A percentile compares a stretch with the other conserved stretches of the same genome.
Conservation (phyloP, 345 rosid species). For the Brassica incana region DNA sequence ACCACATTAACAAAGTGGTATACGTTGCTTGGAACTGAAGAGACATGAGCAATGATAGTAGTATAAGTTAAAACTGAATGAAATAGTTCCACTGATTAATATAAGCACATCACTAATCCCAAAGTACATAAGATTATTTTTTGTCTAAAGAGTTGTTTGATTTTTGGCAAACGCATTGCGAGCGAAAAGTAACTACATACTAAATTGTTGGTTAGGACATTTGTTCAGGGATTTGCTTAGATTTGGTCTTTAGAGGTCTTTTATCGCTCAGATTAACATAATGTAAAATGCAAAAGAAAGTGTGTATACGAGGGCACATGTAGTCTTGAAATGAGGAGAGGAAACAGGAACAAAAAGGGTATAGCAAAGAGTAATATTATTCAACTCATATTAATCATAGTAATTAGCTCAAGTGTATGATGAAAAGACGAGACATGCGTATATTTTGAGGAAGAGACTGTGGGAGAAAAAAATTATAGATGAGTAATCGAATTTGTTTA, state of each 20-base stretch:
- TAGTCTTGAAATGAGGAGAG: constrained; percentile 36
- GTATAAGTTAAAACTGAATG: background rate
- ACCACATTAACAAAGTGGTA: constrained; percentile 26
- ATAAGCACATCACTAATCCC: constrained; percentile 41
- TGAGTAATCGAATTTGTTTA: background rate
- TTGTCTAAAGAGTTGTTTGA: constrained; percentile 36
- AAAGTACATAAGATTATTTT: constrained; percentile 23
- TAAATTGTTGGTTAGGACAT: constrained; percentile 34
- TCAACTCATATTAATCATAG: background rate
- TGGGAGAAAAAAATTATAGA: no score
- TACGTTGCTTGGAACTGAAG: constrained; percentile 28
- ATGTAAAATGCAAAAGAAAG: constrained; percentile 33
- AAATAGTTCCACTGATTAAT: constrained; percentile 3
- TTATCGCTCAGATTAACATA: constrained; percentile 29
- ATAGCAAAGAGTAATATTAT: constrained; percentile 5
- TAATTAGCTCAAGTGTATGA: constrained; percentile 17
- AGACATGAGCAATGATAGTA: constrained; percentile 20
- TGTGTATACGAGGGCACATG: constrained; percentile 35
- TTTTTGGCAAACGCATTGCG: constrained; percentile 26
- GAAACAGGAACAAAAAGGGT: constrained; percentile 31
- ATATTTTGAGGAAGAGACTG: background rate
- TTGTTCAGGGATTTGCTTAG: constrained; percentile 67
- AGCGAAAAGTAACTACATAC: constrained; percentile 8
- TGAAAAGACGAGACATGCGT: constrained; percentile 24
- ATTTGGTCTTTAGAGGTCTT: constrained; percentile 49